Evolutionary conservation across 192 early-diverging fungal genomes (phyloP), one percentile per base, ranked within the genome.

Genomic region (Phlyctochytrium planicorne): DNA sequence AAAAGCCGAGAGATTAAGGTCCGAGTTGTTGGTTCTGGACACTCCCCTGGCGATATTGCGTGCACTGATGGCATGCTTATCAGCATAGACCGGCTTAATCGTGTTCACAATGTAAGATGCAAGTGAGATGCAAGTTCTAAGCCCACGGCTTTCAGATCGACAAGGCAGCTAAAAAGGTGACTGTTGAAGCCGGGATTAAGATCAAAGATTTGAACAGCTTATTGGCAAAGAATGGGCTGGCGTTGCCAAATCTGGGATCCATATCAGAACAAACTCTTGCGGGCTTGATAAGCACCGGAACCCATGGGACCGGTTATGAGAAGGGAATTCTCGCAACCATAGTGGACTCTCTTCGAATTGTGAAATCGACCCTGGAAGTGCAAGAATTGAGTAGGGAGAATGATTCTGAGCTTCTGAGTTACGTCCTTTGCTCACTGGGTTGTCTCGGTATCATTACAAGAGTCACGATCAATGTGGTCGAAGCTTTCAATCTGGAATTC

Each of bases 241-340:
- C 55, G 10, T 10, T 57, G 25, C 55, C 55, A 14, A 64, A 37
- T 34, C 78, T 70, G 24, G 78, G 78, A 23, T 70, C 72, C 17
- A 72, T 79, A 24, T 65, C 67, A 12, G 66, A 69, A 14, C 78
- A 79, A 47, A 73, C 78, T 2, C 50, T 79, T 14, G 78, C 68
- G 0, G 78, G 78, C n/a, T 63, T 74, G n/a, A 70, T 79, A 3
- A 30, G 64, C 4, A 79, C 78, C 30, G 78, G 78, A 24, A 79
- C 78, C 27, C 78, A 79, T 60, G 78, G 78, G n/a, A 70, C 72
- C 40, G 73, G 72, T 3, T n/a, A 75, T 23, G 37, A 37, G 34
- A 62, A 71, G 36, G 60, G 56, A 36, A 60, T 53, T 33, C 64
- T 76, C 50, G 70, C 68, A 47, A 69, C 68, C 53, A 57, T 60